Conservation (phyloP, 768 basidiomycete genomes). For the Phaeotremella fagi region DNA sequence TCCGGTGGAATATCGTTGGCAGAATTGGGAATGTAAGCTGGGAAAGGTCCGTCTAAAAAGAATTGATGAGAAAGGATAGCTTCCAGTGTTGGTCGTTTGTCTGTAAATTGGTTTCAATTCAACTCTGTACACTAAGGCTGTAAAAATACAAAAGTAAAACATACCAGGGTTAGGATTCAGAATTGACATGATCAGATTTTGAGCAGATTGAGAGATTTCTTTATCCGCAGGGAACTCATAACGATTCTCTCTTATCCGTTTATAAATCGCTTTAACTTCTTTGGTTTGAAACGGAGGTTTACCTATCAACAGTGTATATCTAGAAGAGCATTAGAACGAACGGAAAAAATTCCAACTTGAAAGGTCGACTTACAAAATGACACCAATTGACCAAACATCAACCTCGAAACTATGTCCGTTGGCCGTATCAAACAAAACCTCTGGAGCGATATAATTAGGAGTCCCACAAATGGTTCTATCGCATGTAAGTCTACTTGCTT, state of each 20-base stretch:
- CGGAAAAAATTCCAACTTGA: not conserved
- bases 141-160: conserved; percentile 10
- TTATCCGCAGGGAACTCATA: conserved; percentile 85
- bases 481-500: not conserved
- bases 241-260: conserved; percentile 89
- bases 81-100: conserved; percentile 72
- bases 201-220: conserved; percentile 63
- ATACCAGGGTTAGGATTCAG: conserved; percentile 70
- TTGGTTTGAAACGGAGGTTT: conserved; percentile 98
- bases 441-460: conserved; percentile 97
- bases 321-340: conserved; percentile 10
- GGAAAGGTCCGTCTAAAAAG: conserved; percentile 76
- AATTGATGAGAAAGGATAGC: conserved; percentile 80
- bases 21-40: conserved; percentile 70
- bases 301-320: conserved; percentile 85
- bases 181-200: conserved; percentile 74
- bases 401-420: conserved; percentile 98
- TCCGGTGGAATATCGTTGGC: conserved; percentile 72
- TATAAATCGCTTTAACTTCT: conserved; percentile 93
- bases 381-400: conserved; percentile 95
- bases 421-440: conserved; percentile 90
- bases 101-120: conserved; percentile 22
- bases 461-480: conserved; percentile 86
- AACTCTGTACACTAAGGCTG: not conserved
- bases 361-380: conserved; percentile 60